A percentile compares a stretch with the other conserved stretches of the same genome.
Conservation (phyloP, 331 rosid genomes). For the Pyracantha coccinea region DNA sequence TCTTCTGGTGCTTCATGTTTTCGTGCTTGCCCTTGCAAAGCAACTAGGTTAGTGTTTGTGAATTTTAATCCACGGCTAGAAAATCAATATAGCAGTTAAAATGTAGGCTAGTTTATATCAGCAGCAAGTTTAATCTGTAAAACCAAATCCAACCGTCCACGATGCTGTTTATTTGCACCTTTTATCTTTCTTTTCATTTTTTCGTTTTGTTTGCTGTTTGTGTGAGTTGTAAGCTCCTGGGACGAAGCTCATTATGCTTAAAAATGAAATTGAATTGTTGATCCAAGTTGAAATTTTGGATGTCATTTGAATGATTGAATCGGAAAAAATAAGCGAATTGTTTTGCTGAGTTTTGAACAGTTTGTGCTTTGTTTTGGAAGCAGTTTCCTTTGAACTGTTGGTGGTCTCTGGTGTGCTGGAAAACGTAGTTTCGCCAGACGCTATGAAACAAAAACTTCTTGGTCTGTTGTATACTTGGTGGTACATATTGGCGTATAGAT, state of each 20-base stretch:
- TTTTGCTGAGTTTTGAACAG: neutral
- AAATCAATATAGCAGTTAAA: conserved; percentile 23
- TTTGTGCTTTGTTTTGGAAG: neutral
- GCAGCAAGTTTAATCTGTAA: conserved; percentile 29
- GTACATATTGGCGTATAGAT: too few species aligned
- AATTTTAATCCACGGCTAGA: conserved; percentile 3
- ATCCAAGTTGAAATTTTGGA: neutral
- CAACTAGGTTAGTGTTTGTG: conserved; percentile 2
- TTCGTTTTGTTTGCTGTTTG: neutral
- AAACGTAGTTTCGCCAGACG: neutral
- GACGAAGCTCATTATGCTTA: neutral
- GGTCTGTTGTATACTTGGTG: too few species aligned
- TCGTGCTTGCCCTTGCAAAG: conserved; percentile 16
- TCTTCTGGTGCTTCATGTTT: conserved; percentile 10
- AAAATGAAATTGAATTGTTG: neutral
- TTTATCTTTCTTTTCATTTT: neutral
- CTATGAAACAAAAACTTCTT: neutral
- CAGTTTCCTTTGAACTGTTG: neutral
- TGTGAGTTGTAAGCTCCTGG: neutral
- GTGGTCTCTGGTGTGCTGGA: neutral
- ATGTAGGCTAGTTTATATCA: conserved; percentile 25
- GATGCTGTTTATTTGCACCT: neutral
- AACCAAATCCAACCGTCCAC: conserved; percentile 26
- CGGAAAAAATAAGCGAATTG: neutral
- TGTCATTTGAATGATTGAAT: neutral